phyloP scores from a whole-genome alignment of 257 asterid species.

The Primulina tabacum region DNA sequence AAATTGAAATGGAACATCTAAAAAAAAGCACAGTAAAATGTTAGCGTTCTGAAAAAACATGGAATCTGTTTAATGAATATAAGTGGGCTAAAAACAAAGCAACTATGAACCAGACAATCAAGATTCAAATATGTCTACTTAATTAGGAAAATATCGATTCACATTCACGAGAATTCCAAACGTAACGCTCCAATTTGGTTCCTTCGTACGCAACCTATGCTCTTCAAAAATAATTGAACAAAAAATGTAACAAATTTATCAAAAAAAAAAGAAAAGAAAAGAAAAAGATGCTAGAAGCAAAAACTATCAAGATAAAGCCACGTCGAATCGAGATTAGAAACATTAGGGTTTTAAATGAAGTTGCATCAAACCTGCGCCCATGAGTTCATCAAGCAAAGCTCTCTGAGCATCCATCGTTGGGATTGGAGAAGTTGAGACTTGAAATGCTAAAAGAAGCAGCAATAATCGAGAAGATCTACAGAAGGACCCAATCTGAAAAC shows the following conservation, averaged over 20 bases:
- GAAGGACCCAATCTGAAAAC: not conserved
- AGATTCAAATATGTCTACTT: not conserved
- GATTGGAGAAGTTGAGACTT: conserved; percentile 18
- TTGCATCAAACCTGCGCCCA: conserved; percentile 67
- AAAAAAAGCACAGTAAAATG: not conserved
- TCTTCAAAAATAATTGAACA: conserved; percentile 15
- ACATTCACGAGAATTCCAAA: not conserved
- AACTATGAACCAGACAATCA: not conserved
- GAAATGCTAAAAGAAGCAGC: not conserved
- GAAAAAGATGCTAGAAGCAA: not conserved
- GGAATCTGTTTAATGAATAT: not conserved
- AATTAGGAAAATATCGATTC: conserved; percentile 4
- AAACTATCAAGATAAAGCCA: not conserved
- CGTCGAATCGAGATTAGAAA: conserved; percentile 11
- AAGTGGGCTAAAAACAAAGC: not conserved
- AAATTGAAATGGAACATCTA: not conserved
- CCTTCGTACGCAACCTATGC: conserved; percentile 8
- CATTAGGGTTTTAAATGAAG: conserved; percentile 26
- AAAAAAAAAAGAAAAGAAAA: not conserved
- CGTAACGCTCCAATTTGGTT: conserved; percentile 7
- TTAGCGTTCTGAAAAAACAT: not conserved
- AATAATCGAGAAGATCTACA: no score
- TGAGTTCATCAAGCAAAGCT: conserved; percentile 91
- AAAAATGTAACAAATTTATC: not conserved
- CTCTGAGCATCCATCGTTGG: conserved; percentile 81